Evolutionary conservation across 2,329 filamentous ascomycete genomes (phyloP).

Genomic region (Setomelanomma holmii): DNA sequence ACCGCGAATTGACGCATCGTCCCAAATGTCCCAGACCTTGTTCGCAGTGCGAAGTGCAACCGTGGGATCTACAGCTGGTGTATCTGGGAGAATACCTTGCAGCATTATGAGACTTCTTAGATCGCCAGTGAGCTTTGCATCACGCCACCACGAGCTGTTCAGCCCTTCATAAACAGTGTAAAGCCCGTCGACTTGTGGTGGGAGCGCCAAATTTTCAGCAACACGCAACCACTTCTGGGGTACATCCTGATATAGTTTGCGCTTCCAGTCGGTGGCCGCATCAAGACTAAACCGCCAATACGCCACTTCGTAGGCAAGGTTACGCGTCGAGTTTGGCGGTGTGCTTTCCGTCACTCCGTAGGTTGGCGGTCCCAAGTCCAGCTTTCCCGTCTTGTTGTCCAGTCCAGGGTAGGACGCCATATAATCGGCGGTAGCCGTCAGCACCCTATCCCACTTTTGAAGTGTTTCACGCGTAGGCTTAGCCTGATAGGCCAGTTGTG

Average conservation of each 20-base stretch:
- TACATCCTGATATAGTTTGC: conserved; percentile 51
- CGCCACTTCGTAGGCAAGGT: conserved; percentile 64
- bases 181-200: conserved; percentile 58
- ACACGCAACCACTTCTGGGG: conserved; percentile 58
- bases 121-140: conserved; percentile 28
- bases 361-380: conserved; percentile 59
- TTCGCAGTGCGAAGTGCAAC: conserved; percentile 34
- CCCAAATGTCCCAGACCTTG: conserved; percentile 38
- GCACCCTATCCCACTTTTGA: conserved; percentile 59
- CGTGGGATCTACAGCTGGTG: conserved; percentile 27
- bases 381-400: conserved; percentile 59
- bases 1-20: conserved; percentile 34
- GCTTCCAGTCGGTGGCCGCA: conserved; percentile 61
- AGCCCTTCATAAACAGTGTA: conserved; percentile 64
- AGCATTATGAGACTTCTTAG: conserved; percentile 38
- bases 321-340: conserved; percentile 61
- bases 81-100: conserved; percentile 34
- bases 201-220: conserved; percentile 60
- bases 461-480: conserved; percentile 54
- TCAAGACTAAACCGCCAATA: conserved; percentile 68
- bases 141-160: conserved; percentile 35
- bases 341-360: conserved; percentile 65
- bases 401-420: conserved; percentile 64
- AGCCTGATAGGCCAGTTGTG: conserved; percentile 60
- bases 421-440: conserved; percentile 63